Conservation (phyloP, 75 land plant genomes). For the Cryptomeria japonica region DNA sequence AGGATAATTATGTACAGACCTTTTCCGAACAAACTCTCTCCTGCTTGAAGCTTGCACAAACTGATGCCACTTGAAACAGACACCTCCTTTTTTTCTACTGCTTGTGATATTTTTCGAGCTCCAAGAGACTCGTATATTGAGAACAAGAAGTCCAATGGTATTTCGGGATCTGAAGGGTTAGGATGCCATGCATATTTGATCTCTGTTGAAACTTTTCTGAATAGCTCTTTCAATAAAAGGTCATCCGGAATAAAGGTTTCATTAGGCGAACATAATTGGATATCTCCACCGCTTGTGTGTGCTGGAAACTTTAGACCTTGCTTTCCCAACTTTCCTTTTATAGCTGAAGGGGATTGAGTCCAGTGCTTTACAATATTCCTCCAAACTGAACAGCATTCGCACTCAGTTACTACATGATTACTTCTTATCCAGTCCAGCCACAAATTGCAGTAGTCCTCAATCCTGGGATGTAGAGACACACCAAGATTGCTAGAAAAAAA, state of each 20-base stretch:
- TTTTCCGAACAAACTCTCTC: not conserved
- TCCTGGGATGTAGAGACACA: slow-evolving; percentile 27
- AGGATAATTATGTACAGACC: not conserved
- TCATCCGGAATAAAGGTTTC: slow-evolving; percentile 61
- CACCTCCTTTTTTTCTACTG: slow-evolving; percentile 9
- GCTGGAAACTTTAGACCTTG: slow-evolving; percentile 23
- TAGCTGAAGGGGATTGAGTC: not conserved
- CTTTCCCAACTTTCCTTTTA: slow-evolving; percentile 12
- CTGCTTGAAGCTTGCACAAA: not conserved
- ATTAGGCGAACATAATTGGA: slow-evolving; percentile 20
- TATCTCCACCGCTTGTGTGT: slow-evolving; percentile 1
- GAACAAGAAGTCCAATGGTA: too few species aligned
- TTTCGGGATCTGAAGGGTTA: slow-evolving; percentile 12
- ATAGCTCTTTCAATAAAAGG: slow-evolving; percentile 44
- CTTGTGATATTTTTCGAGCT: too few species aligned
- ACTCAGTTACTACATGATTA: not conserved
- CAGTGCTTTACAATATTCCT: slow-evolving; percentile 22
- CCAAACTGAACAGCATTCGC: slow-evolving; percentile 44
- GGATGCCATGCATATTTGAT: slow-evolving; percentile 55
- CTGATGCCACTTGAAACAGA: not conserved
- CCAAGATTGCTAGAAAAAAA: slow-evolving; percentile 31
- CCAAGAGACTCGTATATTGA: too few species aligned
- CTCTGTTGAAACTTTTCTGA: slow-evolving; percentile 3
- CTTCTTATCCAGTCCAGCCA: slow-evolving; percentile 36
- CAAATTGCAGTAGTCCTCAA: slow-evolving; percentile 42